Evolutionary conservation across 441 rosid genomes (phyloP).

Genomic region (Populus hybrid): DNA sequence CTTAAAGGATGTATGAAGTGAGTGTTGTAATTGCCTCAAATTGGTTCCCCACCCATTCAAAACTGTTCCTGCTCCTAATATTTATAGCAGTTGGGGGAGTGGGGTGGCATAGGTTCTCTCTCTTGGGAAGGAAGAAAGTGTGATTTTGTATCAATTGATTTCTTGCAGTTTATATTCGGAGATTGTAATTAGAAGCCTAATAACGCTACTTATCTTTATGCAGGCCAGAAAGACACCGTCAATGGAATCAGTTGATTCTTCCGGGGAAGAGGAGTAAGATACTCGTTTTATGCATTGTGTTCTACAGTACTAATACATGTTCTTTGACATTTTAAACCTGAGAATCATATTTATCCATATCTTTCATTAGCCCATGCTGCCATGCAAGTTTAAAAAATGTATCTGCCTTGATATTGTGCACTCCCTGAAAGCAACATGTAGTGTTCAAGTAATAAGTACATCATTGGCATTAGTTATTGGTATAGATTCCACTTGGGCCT

Average conservation of each 20-base stretch:
- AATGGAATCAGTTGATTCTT: conserved; percentile 87
- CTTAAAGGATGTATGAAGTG: neutral
- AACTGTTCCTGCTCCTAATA: neutral
- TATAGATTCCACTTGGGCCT: neutral
- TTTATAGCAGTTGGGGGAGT: neutral
- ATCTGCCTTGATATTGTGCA: conserved; percentile 5
- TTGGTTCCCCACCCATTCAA: neutral
- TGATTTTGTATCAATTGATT: neutral
- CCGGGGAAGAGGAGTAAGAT: conserved; percentile 98
- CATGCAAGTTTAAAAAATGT: neutral
- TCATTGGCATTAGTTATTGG: neutral
- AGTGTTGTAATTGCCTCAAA: neutral
- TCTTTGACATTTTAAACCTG: conserved; percentile 8
- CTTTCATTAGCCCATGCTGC: neutral
- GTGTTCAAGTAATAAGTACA: neutral
- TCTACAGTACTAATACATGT: conserved; percentile 14
- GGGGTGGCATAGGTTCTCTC: neutral
- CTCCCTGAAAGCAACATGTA: neutral
- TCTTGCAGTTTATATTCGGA: neutral
- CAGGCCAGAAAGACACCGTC: conserved; percentile 90
- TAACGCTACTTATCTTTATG: conserved; percentile 19
- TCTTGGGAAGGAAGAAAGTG: neutral
- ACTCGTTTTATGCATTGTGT: conserved; percentile 12
- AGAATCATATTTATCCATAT: neutral
- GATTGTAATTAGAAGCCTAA: conserved; percentile 12